Percentiles rank a stretch among this genome's conserved stretches.
Evolutionary conservation across 2,329 filamentous ascomycete species (phyloP).

Genomic region (Parafenestella ontariensis): DNA sequence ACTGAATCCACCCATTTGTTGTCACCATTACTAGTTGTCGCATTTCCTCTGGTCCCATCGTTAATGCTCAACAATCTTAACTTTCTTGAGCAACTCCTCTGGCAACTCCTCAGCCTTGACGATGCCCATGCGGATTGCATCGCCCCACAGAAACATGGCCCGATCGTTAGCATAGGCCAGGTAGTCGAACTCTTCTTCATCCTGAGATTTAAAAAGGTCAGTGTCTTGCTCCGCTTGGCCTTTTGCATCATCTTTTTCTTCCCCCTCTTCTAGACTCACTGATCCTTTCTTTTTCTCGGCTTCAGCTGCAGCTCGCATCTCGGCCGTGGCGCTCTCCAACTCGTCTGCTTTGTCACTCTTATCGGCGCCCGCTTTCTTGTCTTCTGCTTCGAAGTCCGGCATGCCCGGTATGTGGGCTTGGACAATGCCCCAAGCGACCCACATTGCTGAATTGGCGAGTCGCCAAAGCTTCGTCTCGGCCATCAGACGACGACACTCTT

Average conservation of each 20-base stretch:
- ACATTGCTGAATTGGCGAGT: slow-evolving; percentile 83
- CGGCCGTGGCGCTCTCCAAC: slow-evolving; percentile 36
- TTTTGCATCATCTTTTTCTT: slow-evolving; percentile 29
- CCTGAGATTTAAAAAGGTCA: slow-evolving; percentile 57
- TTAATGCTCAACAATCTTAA: slow-evolving; percentile 75
- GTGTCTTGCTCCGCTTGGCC: slow-evolving; percentile 36
- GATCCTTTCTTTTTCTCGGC: slow-evolving; percentile 26
- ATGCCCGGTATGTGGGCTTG: slow-evolving; percentile 87
- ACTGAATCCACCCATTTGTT: neutral
- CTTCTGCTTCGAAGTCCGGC: slow-evolving; percentile 55
- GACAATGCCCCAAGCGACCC: slow-evolving; percentile 96
- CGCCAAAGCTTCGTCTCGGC: slow-evolving; percentile 87
- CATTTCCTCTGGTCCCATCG: neutral
- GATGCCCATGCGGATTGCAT: slow-evolving; percentile 79
- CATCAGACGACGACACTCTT: slow-evolving; percentile 72
- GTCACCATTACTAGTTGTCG: no score
- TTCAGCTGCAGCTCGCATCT: slow-evolving; percentile 27
- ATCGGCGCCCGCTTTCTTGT: slow-evolving; percentile 18
- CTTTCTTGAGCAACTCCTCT: slow-evolving; percentile 63
- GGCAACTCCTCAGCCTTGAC: slow-evolving; percentile 79
- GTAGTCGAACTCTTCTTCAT: slow-evolving; percentile 85
- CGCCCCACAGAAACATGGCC: slow-evolving; percentile 93
- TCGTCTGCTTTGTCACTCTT: slow-evolving; percentile 28
- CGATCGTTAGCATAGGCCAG: slow-evolving; percentile 88
- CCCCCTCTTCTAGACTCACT: slow-evolving; percentile 33